Conservation (phyloP, 805 yeast species). For the Debaryomyces hansenii region DNA sequence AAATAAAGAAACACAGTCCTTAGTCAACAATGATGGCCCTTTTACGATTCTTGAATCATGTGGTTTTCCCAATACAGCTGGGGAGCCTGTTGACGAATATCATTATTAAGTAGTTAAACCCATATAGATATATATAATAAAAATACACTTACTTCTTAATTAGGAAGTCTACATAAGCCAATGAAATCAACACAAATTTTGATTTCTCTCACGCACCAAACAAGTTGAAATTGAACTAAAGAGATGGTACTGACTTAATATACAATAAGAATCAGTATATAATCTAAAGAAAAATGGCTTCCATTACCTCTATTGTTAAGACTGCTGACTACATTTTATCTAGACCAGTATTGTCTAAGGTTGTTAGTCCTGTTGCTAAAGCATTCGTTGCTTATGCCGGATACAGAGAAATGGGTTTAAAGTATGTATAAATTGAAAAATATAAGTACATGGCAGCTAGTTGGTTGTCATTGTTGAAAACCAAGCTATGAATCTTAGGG, state of each 20-base stretch:
- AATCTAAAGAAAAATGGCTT: slow-evolving; percentile 40
- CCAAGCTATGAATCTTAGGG: no score
- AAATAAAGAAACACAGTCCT: slow-evolving; percentile 51
- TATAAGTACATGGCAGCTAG: no score
- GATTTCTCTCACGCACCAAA: slow-evolving; percentile 9
- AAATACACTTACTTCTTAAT: slow-evolving; percentile 14
- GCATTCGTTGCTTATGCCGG: slow-evolving; percentile 76
- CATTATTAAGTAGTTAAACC: slow-evolving; percentile 44
- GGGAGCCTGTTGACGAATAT: slow-evolving; percentile 58
- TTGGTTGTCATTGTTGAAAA: no score
- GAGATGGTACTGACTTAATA: neutral
- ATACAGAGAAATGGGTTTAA: slow-evolving; percentile 92
- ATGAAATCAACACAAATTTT: slow-evolving; percentile 20
- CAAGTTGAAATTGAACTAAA: neutral
- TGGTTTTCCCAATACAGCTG: slow-evolving; percentile 66
- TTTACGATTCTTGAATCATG: slow-evolving; percentile 56
- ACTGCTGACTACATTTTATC: slow-evolving; percentile 76
- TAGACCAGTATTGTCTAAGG: slow-evolving; percentile 73
- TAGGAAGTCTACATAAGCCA: slow-evolving; percentile 28
- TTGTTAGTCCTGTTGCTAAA: slow-evolving; percentile 79
- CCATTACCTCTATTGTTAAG: slow-evolving; percentile 69
- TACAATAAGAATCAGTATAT: no score
- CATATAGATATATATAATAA: neutral
- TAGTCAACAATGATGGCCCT: slow-evolving; percentile 49
- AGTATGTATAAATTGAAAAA: slow-evolving; percentile 25